Evolutionary conservation across 176 grass and related monocot genomes (phyloP).

Genomic region (Miscanthus lutarioriparius): DNA sequence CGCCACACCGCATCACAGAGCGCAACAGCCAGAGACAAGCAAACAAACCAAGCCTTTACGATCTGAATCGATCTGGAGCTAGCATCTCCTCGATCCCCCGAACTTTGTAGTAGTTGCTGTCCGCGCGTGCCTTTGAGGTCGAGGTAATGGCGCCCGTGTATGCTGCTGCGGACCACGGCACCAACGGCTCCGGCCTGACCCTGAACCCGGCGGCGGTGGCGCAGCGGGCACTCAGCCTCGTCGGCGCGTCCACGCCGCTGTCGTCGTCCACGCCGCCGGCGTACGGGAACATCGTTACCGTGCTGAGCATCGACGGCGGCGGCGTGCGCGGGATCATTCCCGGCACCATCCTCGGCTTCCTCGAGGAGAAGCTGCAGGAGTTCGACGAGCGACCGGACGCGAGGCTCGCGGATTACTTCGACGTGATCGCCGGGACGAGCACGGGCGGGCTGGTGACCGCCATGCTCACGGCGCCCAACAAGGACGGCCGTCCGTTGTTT

Average conservation of each 20-base stretch:
- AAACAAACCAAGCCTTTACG: background rate
- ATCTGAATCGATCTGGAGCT: background rate
- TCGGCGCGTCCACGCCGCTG: background rate
- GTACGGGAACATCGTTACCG: slow-evolving; percentile 38
- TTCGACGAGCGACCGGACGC: background rate
- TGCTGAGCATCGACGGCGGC: slow-evolving; percentile 56
- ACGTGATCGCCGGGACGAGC: slow-evolving; percentile 75
- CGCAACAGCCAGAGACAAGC: background rate
- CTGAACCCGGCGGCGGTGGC: background rate
- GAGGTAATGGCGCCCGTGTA: slow-evolving; percentile 4
- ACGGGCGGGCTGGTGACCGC: slow-evolving; percentile 51
- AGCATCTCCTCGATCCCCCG: background rate
- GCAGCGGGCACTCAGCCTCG: background rate
- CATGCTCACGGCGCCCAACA: slow-evolving; percentile 43
- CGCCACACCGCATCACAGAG: background rate
- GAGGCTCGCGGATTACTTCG: slow-evolving; percentile 64
- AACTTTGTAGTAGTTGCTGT: background rate
- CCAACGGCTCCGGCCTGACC: slow-evolving; percentile 3
- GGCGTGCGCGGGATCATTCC: slow-evolving; percentile 61
- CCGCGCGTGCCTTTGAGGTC: background rate
- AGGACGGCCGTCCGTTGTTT: slow-evolving; percentile 13
- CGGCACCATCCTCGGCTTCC: slow-evolving; percentile 46
- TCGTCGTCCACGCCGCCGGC: slow-evolving; percentile 26
- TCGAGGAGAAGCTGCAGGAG: slow-evolving; percentile 50
- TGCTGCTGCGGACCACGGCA: too few species aligned